Evolutionary conservation across 345 rosid species (phyloP), one percentile per base, ranked within the genome.

Genomic region (Salix arbutifolia): DNA sequence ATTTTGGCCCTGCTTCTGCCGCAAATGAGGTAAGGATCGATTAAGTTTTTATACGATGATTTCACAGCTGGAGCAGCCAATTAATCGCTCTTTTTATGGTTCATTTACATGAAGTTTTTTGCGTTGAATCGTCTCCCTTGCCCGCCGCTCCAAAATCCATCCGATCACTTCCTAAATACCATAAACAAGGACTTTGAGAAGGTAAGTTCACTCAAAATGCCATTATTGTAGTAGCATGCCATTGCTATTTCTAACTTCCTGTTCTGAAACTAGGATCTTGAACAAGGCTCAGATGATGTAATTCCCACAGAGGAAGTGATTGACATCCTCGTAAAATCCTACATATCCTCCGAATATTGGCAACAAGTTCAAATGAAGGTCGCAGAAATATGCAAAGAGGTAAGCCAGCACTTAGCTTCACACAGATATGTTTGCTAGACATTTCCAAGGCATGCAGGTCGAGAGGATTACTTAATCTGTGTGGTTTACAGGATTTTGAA

Each of bases 111-210:
- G 14, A 16, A 80, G 92, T 86, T 89, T 76, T 88, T 89, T 71
- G 83, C 89, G 40, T 37, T 28, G 46, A 87, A 82, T 83, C 88
- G 90, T 12, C 85, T 85, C 78, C 88, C 87, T 21, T 87, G 87
- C 58, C 84, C 86, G 3, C 62, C 61, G 23, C 81, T 81, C 38
- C 87, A 81, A 62, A 87, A 81, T 25, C 90, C 90, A 16, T 83
- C 88, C 30, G 88, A 87, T 78, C 88, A 87, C 65, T 87, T 83
- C 71, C 85, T 85, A 42, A 81, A 81, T 73, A 85, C 86, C 56
- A 83, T 86, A 33, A 86, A 88, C 68, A 82, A 75, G 40, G 91
- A 88, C 72, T 88, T 88, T 26, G 83, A 86, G 14, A 48, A 18
- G 84, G 91, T 88, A 33, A 13, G 35, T 31, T 31, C 78, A 33